phyloP scores from a whole-genome alignment of 2,329 filamentous ascomycete species.

The Tolypocladium tropicale region DNA sequence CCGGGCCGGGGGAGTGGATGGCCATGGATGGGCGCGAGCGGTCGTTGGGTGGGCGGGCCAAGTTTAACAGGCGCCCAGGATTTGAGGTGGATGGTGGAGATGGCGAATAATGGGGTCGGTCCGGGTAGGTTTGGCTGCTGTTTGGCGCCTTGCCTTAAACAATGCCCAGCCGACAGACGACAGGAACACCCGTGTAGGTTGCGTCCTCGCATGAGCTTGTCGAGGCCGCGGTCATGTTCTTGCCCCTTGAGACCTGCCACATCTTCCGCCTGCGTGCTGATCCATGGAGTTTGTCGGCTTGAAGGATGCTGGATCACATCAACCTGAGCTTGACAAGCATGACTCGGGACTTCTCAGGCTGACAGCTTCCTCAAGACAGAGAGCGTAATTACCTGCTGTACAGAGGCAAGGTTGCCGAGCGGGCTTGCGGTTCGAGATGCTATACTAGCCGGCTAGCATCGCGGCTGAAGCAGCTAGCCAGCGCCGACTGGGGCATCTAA shows the following conservation, averaged over 20 bases:
- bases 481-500: not conserved
- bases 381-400: not conserved
- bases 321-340: not conserved
- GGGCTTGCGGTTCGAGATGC: not conserved
- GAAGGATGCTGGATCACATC: not conserved
- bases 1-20: not conserved
- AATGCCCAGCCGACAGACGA: not conserved
- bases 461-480: not conserved
- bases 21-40: not conserved
- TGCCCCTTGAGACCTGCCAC: too few relatives aligned
- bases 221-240: not conserved
- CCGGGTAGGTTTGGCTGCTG: not conserved
- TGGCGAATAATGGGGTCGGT: not conserved
- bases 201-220: not conserved
- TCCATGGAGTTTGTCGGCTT: not conserved
- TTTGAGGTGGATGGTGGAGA: not conserved
- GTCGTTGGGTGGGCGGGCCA: not conserved
- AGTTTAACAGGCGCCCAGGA: not conserved
- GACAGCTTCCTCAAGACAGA: not conserved
- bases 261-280: not conserved
- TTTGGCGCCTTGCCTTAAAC: not conserved
- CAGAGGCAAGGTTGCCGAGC: not conserved
- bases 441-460: not conserved
- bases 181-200: not conserved
- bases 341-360: not conserved